A percentile compares a stretch with the other conserved stretches of the same genome.
phyloP scores from a whole-genome alignment of 2,329 filamentous ascomycete species.

The Sporothrix phasma region DNA sequence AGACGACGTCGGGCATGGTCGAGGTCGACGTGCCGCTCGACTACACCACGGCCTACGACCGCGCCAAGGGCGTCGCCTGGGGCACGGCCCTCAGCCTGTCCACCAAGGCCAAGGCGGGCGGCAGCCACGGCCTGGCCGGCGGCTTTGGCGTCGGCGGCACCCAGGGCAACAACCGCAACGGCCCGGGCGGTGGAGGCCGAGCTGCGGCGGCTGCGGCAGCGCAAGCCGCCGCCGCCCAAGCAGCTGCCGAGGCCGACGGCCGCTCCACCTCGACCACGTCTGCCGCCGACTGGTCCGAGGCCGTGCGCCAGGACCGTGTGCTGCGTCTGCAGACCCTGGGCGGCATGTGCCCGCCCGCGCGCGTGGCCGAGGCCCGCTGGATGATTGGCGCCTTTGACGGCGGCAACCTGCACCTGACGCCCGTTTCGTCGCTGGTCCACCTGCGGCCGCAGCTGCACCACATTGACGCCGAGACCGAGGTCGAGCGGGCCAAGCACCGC shows the following conservation, averaged over 20 bases:
- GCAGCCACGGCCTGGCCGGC: conserved; percentile 60
- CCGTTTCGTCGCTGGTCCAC: conserved; percentile 72
- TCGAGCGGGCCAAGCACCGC: conserved; percentile 39
- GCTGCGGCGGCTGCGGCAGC: conserved; percentile 15
- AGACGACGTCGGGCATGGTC: conserved; percentile 70
- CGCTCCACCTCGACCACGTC: conserved; percentile 13
- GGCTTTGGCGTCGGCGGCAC: conserved; percentile 57
- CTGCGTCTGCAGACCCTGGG: conserved; percentile 75
- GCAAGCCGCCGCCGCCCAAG: conserved; percentile 6
- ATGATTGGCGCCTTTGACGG: conserved; percentile 88
- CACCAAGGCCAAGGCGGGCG: conserved; percentile 48
- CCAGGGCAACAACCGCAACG: conserved; percentile 22
- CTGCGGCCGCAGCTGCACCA: conserved; percentile 89
- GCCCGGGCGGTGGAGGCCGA: conserved; percentile 14
- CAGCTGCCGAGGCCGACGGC: conserved; percentile 6
- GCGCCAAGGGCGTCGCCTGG: conserved; percentile 71
- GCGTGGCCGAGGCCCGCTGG: conserved; percentile 64
- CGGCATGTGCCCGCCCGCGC: conserved; percentile 47
- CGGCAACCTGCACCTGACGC: conserved; percentile 76
- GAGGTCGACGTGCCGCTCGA: conserved; percentile 86
- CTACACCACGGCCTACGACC: conserved; percentile 66
- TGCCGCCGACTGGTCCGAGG: conserved; percentile 53
- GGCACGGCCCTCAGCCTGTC: conserved; percentile 62
- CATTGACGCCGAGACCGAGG: conserved; percentile 72
- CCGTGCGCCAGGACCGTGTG: conserved; percentile 59